Evolutionary conservation across 1,139 yeast genomes (phyloP), one percentile per base, ranked within the genome.

Genomic region (Saccharomyces pastorianus): DNA sequence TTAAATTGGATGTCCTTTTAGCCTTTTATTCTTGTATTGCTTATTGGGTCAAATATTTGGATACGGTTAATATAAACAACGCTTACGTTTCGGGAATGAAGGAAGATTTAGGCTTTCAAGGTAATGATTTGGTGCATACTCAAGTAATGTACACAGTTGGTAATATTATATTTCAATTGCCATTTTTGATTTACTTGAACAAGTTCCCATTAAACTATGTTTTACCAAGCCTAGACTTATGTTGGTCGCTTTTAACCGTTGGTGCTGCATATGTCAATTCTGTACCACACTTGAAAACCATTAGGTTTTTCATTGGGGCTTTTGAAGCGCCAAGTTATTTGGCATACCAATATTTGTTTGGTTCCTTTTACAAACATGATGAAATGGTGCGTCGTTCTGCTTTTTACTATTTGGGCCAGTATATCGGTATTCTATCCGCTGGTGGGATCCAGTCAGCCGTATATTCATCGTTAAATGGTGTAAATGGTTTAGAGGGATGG

Each of bases 231-330:
- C 76, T 81, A 71, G 89, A 84, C 66, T 61, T 83, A 51, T 73
- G 80, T 48, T 85, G 93, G 91, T 80, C 86, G 2, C 67, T 82
- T 54, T 78, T 84, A 60, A 85, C 91, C 0, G 72, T 85, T 48
- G 77, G 79, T 25, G 71, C 79, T 47, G 82, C 73, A 59, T 73
- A 74, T 57, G 81, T 79, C 9, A 71, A 73, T 32, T 73, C 72
- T 32, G 77, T 78, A 26, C 71, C 72, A 2, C 80, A 81, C 49
- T 71, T 83, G 44, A 77, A 80, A 65, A 87, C 77, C 1, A 71
- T 81, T 56, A 72, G 88, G 53, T 83, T 84, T n/a, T 74, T 83
- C 51, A 75, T 83, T 57, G 87, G 84, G 53, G n/a, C n/a, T 82
- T 82, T 82, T 64, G 89, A 85, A 67, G 68, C 85, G 6, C 82